Base-by-base conservation (phyloP, 31 red algal genomes). In the Asparagopsis taxiformis region DNA sequence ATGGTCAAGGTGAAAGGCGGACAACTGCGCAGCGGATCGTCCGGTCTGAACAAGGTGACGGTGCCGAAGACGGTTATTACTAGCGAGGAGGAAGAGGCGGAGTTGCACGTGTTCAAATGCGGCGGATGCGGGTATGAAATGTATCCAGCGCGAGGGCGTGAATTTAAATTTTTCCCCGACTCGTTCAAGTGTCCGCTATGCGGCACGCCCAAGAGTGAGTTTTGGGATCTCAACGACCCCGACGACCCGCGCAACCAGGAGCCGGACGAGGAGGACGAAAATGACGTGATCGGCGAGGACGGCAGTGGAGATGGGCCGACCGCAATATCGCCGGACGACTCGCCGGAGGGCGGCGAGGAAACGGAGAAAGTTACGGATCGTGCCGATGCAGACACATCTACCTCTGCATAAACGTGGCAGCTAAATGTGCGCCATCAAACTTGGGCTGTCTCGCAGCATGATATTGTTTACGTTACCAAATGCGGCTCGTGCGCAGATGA, bases 81-180 rank as follows among this genome's bases (percentile, higher is more conserved):
- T 31, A 65, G 54, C 34, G 81, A 90, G 39, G 85, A 85, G 43
- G 77, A 91, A 58, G 90, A 94, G 44, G 77, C 65, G 15, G 89
- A 91, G 71, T 74, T 99, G 20, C 95, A 99, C 65, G 83, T 91
- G 2, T 99, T 90, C 75, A 90, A 91, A 37, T 99, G 95, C 29
- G 95, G 87, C 7, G 74, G 88, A 21, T 99, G 95, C 59, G 95
- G 95, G 20, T 99, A 94, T 59, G 87, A 91, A 75, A 85, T 99
- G 74, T 99, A 91, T 53, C 91, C 91, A 16, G 95, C 95, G 46
- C 67, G 87, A 17, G 91, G 91, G 51, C 86, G 95, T 7, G 95
- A 99, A 46, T 93, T 99, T 64, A 99, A 99, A 70, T 94, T 94
- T 57, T 99, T 99, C 46, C 80, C 85, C 13, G 86, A 94, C 51